Evolutionary conservation across 2,329 filamentous ascomycete genomes (phyloP), one percentile per base, ranked within the genome.

Genomic region (Coniella vitis): DNA sequence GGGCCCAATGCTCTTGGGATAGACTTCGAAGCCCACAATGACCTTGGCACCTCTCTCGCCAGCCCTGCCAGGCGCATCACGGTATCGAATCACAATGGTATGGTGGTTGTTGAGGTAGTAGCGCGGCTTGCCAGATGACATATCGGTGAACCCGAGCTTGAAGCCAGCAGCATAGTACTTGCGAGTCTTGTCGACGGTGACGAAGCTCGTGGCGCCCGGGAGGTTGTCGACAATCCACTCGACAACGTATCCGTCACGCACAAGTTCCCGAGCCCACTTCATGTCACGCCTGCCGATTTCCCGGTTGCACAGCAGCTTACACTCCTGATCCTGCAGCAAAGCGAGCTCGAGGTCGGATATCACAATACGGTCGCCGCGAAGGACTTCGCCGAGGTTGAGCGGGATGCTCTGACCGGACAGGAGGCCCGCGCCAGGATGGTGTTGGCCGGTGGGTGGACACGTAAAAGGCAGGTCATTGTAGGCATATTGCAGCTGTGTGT

Each of bases 191-290:
- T 94, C 89, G 32, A 87, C 84, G 0, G 87, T 91, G 22, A 93
- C 85, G 61, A 94, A 94, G 64, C 84, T 90, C 8, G 89, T 94
- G 32, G 89, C 89, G 7, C 89, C 89, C 1, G 90, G 89, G 9
- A 95, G 74, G 60, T 95, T 95, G 65, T 95, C 89, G 55, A 93
- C 86, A 57, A 95, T 94, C 90, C 89, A 95, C 66, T 95, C 89
- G 2, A 84, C 83, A n/a, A 93, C 82, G 64, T 93, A 94, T 32
- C 86, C 87, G 46, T 90, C 79, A 53, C 77, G 78, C 35, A 95
- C 83, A 60, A 95, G 69, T 54, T 90, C 74, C 57, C 78, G 79
- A 4, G 86, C 85, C 62, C 81, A 78, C 57, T 77, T 75, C 50
- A 94, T 65, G 40, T 83, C 84, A 39, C 73, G 72, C 35, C 79